These are phyloP conservation scores for Hypoxylon sp. DNA, from an alignment of 2,329 filamentous ascomycete species.

Conservation along the genomic window DNA sequence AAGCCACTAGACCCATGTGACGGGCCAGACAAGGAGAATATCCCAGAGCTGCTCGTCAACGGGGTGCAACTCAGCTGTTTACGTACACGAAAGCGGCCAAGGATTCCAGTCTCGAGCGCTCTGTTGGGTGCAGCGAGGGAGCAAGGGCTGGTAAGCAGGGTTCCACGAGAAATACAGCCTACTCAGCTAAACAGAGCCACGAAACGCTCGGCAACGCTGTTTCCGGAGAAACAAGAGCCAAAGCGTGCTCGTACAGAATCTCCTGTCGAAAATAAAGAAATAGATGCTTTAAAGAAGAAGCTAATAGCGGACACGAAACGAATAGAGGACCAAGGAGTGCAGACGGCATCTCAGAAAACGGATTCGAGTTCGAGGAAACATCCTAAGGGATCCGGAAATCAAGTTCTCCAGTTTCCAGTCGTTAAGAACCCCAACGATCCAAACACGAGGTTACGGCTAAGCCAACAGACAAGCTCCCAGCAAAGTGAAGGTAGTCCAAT, in stretches of 20 bases:
- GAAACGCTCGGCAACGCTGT: constrained; percentile 37
- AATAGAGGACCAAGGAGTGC: constrained; percentile 5
- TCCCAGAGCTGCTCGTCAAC: constrained; percentile 36
- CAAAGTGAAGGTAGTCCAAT: constrained; percentile 51
- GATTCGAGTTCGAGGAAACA: constrained; percentile 42
- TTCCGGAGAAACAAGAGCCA: constrained; percentile 22
- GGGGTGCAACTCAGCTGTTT: constrained; percentile 56
- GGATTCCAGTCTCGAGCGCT: constrained; percentile 49
- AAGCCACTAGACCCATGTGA: not conserved
- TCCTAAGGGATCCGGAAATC: constrained; percentile 51
- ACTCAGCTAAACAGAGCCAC: constrained; percentile 10
- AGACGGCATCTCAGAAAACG: constrained; percentile 28
- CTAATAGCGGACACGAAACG: not conserved
- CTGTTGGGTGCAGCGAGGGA: constrained; percentile 53
- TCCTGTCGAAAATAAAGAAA: constrained; percentile 6
- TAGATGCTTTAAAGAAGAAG: constrained; percentile 1
- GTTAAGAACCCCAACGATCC: constrained; percentile 79
- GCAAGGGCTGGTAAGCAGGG: constrained; percentile 50
- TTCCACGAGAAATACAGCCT: constrained; percentile 34
- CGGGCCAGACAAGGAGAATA: constrained; percentile 6
- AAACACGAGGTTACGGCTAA: constrained; percentile 68
- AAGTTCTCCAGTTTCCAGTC: constrained; percentile 70
- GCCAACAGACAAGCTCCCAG: constrained; percentile 68
- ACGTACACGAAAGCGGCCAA: constrained; percentile 47
- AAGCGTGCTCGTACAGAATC: constrained; percentile 45